Base-by-base conservation (phyloP, 2,329 filamentous ascomycete species). In the Celoporthe dispersa region DNA sequence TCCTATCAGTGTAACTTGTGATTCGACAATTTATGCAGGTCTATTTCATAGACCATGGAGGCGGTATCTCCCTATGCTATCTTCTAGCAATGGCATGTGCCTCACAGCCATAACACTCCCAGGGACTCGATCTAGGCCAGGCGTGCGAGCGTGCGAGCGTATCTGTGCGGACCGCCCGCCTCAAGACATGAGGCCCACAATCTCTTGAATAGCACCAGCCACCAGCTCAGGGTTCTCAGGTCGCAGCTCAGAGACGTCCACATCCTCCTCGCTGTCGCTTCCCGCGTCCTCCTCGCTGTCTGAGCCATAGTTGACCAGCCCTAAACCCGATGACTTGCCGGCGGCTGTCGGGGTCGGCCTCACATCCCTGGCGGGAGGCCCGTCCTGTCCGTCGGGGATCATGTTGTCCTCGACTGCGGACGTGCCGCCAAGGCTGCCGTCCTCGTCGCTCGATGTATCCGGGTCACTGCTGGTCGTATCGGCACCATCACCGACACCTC, bases 1-100 rank as follows among this genome's bases (percentile, higher is more conserved):
- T 16, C 28, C 51, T 60, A 14, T 44, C 16, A 6, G 55, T 33
- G 37, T 35, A 6, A 35, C 31, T 35, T 60, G 19, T n/a, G 25
- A 2, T n/a, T 25, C n/a, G 9, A 53, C 2, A 25, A 3, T 28
- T 55, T 28, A n/a, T 8, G 8, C 9, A 14, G 8, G 7, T 31
- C n/a, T 31, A 55, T 3, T 60, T 1, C 6, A 35, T 35, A 60
- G 55, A 22, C 16, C 33, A 35, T 6, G 31, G 31, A 25, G 16
- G 41, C 4, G 5, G 16, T 44, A 35, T 60, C 31, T 9, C 31
- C 7, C 31, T 60, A 35, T 60, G 55, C 31, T 33, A 9, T 60
- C 25, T n/a, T n/a, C 19, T 1, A 19, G 22, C 12, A 59, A 59
- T 85, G 77, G 90, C 88, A 74, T 90, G 88, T 19, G 88, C 88